Base-by-base conservation (phyloP, 83 land plant genomes). In the Larix sibirica region DNA sequence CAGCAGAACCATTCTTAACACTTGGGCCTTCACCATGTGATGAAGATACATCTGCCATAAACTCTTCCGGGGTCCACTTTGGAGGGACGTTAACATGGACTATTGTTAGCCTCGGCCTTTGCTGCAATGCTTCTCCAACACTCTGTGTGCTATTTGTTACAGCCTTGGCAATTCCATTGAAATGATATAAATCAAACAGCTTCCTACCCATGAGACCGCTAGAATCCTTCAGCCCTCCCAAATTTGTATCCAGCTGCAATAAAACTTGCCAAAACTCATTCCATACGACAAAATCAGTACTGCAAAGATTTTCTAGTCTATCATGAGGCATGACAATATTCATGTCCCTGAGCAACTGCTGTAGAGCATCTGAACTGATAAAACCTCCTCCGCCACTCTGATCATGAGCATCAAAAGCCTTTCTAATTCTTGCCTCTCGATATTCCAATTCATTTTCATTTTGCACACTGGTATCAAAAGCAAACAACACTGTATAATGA, bases 381-480 rank as follows among this genome's bases (percentile, higher is more conserved):
- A 94, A 97, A 18, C 98, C 98, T 5, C 99, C 99, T 54, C 98
- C 98, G 21, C 98, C 99, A 81, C 98, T 97, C 77, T 97, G 95
- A 73, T 97, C 97, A 79, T 93, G 95, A 1, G 89, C 90, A 87
- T 97, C 96, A 86, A 97, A 97, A 18, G 94, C 92, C 70, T 84
- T 88, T 23, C 96, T 88, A 24, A 97, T 94, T 26, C 86, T 81
- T n/a, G 90, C 78, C 77, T 97, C 98, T 31, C 94, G 85, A 54
- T 86, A 87, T 74, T 96, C 99, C 69, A 94, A 71, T 81, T 97
- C 96, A 83, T 94, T 95, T 86, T 96, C 98, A 58, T 96, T 98
- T 81, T 97, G 98, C 31, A 97, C 96, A 23, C 77, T 83, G 31
- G 87, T 76, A 44, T 94, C 89, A 36, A 94, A 87, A 65, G 99